Evolutionary conservation across 495 filamentous ascomycete species (phyloP), one percentile per base, ranked within the genome.

Genomic region (Penicillium taxi): DNA sequence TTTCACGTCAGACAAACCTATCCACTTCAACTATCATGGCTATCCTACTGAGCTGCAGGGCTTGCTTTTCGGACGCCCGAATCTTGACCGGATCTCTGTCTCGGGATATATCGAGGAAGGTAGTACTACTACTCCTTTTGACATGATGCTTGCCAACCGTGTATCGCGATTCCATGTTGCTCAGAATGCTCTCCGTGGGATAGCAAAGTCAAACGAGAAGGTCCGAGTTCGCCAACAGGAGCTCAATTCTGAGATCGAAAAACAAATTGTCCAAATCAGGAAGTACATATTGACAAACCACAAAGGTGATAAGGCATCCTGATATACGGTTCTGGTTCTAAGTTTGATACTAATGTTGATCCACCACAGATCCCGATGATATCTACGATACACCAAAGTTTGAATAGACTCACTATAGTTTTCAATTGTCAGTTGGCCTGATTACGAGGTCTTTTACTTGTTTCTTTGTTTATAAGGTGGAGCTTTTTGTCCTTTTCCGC

Each of bases 11-110:
- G 76, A 84, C 40, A 58, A 44, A 8, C 64, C 69, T 6, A 67
- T 84, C 26, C 66, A 78, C 47, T 78, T 84, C 61, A 87, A 85
- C 57, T 85, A 83, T 44, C 81, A 85, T 44, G 80, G 81, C 9
- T 84, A 84, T 44, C 50, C 66, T 7, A 67, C 68, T 12, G 80
- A 84, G 47, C 43, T 85, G 42, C 64, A 75, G 44, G 78, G 79
- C 0, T 47, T 83, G 30, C 63, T 84, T 2, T 83, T 84, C 52
- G 76, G 78, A 1, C 65, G 79, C 1, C 60, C 59, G 0, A 47
- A 54, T 13, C 41, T 73, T 5, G 61, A 72, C 8, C 62, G 77
- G 5, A 67, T 80, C 28, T 68, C 47, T 2, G 71, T 85, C 21
- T 67, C 60, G n/a, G 77, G 75, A 3, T 86, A 87, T 45, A 64